A percentile compares a stretch with the other conserved stretches of the same genome.
Conservation (phyloP, 1,284 basidiomycete species). For the Ganoderma boninense region DNA sequence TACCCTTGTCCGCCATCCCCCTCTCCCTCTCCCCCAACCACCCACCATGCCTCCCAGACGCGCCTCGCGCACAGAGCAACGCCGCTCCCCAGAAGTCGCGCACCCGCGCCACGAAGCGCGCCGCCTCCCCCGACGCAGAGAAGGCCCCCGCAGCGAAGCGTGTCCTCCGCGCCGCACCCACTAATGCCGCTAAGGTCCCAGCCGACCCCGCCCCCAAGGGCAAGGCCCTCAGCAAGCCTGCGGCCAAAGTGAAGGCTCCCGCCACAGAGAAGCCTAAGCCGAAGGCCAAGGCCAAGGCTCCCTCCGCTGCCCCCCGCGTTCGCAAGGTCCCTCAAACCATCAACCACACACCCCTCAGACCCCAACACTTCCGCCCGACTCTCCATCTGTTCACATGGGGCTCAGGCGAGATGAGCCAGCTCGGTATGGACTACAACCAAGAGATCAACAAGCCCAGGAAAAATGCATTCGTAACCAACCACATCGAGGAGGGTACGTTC, state of each 20-base stretch:
- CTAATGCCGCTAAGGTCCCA: constrained; percentile 26
- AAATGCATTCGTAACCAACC: constrained; percentile 69
- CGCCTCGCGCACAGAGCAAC: constrained; percentile 27
- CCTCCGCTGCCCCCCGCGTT: constrained; percentile 25
- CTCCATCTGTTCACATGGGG: constrained; percentile 81
- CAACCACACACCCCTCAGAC: constrained; percentile 29
- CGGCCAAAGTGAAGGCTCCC: constrained; percentile 17
- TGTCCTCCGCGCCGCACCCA: constrained; percentile 29
- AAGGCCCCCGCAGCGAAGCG: constrained; percentile 30
- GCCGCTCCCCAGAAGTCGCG: constrained; percentile 24
- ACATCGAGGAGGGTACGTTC: constrained; percentile 70
- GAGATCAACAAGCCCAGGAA: constrained; percentile 79
- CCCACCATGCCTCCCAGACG: constrained; percentile 31
- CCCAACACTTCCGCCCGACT: constrained; percentile 32
- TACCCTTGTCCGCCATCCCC: constrained; percentile 4
- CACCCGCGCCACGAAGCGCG: constrained; percentile 27
- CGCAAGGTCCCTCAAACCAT: constrained; percentile 28
- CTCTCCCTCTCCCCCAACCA: constrained; percentile 21
- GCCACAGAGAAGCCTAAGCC: constrained; percentile 23
- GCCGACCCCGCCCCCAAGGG: constrained; percentile 22
- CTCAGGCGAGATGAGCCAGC: constrained; percentile 88
- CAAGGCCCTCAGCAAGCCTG: constrained; percentile 18
- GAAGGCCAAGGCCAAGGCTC: constrained; percentile 26
- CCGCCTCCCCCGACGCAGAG: constrained; percentile 24
- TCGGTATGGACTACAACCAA: constrained; percentile 77